A percentile compares a stretch with the other conserved stretches of the same genome.
Conservation (phyloP, 129 eudicot species). For the Erigeron canadensis region DNA sequence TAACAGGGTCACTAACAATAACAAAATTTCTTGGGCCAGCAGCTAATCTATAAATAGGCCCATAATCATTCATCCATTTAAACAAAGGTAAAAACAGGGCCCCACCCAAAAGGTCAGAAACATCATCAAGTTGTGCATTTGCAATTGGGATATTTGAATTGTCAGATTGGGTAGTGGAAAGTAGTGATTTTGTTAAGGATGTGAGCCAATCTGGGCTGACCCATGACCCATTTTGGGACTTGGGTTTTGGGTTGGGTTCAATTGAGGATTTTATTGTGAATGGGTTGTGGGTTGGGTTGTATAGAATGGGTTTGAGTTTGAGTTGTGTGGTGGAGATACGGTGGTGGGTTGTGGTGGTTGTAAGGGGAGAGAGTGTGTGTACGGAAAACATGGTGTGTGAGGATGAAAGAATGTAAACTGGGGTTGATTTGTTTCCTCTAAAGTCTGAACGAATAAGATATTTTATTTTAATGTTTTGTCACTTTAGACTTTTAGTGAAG, state of each 20-base stretch:
- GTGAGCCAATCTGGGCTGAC: constrained; percentile 95
- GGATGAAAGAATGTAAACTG: neutral
- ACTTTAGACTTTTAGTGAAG: neutral
- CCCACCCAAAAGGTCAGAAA: constrained; percentile 88
- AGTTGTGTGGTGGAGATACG: constrained; percentile 30
- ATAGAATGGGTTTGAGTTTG: constrained; percentile 10
- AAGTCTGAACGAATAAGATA: neutral
- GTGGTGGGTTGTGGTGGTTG: constrained; percentile 24
- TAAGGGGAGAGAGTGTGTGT: constrained; percentile 22
- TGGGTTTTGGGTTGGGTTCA: constrained; percentile 38
- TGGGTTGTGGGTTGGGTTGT: constrained; percentile 18
- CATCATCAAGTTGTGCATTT: constrained; percentile 80
- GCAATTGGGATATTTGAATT: constrained; percentile 84
- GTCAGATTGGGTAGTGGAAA: constrained; percentile 39
- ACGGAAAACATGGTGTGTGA: constrained; percentile 30
- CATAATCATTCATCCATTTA: constrained; percentile 89
- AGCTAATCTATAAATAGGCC: constrained; percentile 82
- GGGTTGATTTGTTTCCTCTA: neutral
- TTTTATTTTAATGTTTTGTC: neutral
- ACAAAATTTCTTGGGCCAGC: constrained; percentile 89
- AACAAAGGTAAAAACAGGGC: constrained; percentile 87
- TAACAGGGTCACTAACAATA: constrained; percentile 84
- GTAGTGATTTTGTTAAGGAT: constrained; percentile 48
- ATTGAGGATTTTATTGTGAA: constrained; percentile 58
- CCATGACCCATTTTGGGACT: constrained; percentile 67